These are phyloP conservation scores for Saposhnikovia divaricata DNA, from an alignment of 129 eudicot species.

Conservation along the genomic window DNA sequence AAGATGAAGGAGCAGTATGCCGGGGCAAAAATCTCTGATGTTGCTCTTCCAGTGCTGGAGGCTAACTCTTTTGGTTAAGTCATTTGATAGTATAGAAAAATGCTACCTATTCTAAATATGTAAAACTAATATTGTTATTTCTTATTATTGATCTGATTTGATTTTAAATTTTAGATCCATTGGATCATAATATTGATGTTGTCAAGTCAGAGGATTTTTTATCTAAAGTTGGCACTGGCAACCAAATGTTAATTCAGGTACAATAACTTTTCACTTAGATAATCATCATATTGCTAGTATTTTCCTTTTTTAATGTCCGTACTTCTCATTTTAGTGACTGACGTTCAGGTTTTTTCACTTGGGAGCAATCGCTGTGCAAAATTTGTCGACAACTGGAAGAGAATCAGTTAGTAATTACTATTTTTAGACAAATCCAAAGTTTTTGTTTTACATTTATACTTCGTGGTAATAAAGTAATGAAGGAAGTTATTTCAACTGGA, in stretches of 20 bases:
- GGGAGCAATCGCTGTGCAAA: conserved; percentile 75
- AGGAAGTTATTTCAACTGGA: neutral
- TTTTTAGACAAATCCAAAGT: neutral
- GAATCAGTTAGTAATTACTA: conserved; percentile 42
- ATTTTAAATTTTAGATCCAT: conserved; percentile 27
- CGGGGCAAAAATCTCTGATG: conserved; percentile 35
- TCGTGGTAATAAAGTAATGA: neutral
- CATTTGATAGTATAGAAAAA: conserved; percentile 1
- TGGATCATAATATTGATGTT: conserved; percentile 27
- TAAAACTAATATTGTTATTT: neutral
- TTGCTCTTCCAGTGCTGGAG: conserved; percentile 60
- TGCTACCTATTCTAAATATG: neutral
- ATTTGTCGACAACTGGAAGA: conserved; percentile 55
- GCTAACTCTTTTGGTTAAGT: conserved; percentile 43
- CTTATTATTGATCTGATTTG: neutral
- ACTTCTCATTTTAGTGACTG: neutral
- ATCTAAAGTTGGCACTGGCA: conserved; percentile 42
- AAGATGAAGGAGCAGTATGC: conserved; percentile 41
- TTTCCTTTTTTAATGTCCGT: neutral
- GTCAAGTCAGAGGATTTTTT: conserved; percentile 46
- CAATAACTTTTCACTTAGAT: conserved; percentile 3
- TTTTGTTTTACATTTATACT: neutral
- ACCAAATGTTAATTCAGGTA: conserved; percentile 65
- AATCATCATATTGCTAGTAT: neutral
- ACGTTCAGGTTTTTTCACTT: conserved; percentile 52